These are phyloP conservation scores for Gelatoporia subvermispora DNA, from an alignment of 768 basidiomycete species.

Conservation along the genomic window DNA sequence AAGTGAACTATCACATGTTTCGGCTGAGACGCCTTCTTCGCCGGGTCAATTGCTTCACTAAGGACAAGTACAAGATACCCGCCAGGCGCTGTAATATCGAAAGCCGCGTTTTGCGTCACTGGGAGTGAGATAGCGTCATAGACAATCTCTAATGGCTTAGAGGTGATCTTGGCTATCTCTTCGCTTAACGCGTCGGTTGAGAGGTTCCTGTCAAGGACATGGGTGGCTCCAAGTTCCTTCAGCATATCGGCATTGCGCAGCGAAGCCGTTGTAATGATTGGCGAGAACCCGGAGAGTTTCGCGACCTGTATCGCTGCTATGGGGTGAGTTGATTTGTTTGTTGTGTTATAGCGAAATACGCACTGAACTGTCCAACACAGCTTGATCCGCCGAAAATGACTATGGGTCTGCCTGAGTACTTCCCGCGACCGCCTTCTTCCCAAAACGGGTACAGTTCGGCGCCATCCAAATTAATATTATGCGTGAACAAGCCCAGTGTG, in stretches of 20 bases:
- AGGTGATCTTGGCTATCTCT: constrained; percentile 9
- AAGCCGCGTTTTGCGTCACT: constrained; percentile 13
- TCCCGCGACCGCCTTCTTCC: constrained; percentile 8
- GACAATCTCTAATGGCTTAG: constrained; percentile 11
- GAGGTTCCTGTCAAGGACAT: constrained; percentile 21
- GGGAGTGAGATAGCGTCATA: constrained; percentile 15
- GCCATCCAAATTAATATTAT: not conserved
- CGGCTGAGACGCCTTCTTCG: constrained; percentile 1
- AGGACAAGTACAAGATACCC: constrained; percentile 15
- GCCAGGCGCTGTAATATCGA: constrained; percentile 15
- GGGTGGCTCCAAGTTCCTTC: constrained; percentile 17
- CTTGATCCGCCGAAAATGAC: constrained; percentile 18
- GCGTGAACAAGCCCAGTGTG: not conserved
- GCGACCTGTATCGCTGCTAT: constrained; percentile 12
- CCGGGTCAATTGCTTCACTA: constrained; percentile 4
- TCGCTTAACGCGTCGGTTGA: not conserved
- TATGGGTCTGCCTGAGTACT: constrained; percentile 14
- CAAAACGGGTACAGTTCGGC: constrained; percentile 12
- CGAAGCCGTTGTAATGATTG: constrained; percentile 15
- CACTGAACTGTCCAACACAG: constrained; percentile 18
- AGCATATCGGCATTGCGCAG: constrained; percentile 7
- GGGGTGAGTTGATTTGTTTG: not conserved
- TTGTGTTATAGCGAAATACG: not conserved
- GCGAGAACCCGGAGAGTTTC: constrained; percentile 10
- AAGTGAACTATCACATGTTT: too few relatives aligned